These are phyloP conservation scores for Phytophthora megakarya DNA, from an alignment of 352 stramenopile genomes.

Conservation along the genomic window DNA sequence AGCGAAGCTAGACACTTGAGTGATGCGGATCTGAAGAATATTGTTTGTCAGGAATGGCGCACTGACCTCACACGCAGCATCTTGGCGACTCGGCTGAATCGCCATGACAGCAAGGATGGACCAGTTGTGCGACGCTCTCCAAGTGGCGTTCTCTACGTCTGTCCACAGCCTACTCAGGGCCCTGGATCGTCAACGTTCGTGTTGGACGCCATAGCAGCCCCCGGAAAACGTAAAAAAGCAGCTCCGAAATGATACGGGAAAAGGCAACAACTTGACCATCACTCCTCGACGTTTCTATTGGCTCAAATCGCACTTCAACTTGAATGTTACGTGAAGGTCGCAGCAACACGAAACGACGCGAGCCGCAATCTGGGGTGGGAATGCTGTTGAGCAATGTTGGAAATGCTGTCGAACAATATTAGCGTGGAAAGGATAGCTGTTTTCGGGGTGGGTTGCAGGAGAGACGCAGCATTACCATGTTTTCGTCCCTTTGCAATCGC, in stretches of 20 bases:
- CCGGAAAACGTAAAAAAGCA: slow-evolving; percentile 20
- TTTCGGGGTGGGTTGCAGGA: slow-evolving; percentile 1
- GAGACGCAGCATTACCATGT: too few relatives aligned
- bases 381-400: slow-evolving; percentile 2
- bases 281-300: slow-evolving; percentile 12
- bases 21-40: slow-evolving; percentile 49
- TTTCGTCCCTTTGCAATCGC: slow-evolving; percentile 26
- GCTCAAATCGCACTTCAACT: slow-evolving; percentile 12
- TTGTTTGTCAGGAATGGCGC: slow-evolving; percentile 68
- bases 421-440: slow-evolving; percentile 3
- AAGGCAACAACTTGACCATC: slow-evolving; percentile 20
- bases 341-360: slow-evolving; percentile 24
- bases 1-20: slow-evolving; percentile 39
- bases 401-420: too few relatives aligned
- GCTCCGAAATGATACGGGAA: neutral
- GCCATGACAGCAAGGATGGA: slow-evolving; percentile 57
- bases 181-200: slow-evolving; percentile 21
- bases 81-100: slow-evolving; percentile 62
- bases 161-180: slow-evolving; percentile 24
- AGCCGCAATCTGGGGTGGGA: slow-evolving; percentile 21
- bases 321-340: slow-evolving; percentile 20
- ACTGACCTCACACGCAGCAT: slow-evolving; percentile 61
- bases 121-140: slow-evolving; percentile 56
- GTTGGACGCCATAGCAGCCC: slow-evolving; percentile 43
- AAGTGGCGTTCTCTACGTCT: slow-evolving; percentile 56